Evolutionary conservation across 2,329 filamentous ascomycete genomes (phyloP), one percentile per base, ranked within the genome.

Genomic region (Apiospora sp.): DNA sequence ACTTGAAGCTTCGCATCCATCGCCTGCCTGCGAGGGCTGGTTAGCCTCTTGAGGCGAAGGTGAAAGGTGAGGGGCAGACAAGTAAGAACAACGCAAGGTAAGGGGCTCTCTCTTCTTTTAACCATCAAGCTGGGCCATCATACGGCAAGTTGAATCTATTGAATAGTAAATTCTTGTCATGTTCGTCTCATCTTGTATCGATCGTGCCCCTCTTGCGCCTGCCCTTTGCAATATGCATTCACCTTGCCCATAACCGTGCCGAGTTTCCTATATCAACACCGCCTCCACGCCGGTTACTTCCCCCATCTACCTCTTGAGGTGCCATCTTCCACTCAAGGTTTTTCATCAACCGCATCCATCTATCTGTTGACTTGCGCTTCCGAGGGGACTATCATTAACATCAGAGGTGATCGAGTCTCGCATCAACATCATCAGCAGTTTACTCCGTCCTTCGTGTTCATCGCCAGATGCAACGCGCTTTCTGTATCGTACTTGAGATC

Each of bases 31-130:
- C 34, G 58, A 64, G 58, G 34, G 58, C 58, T n/a, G 16, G 34
- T 41, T 64, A 64, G 58, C 58, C 58, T 64, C 58, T 64, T 12
- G 30, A 64, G 58, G 58, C 41, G 49, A 54, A 54, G 24, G 51
- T 30, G 51, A 41, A 64, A 41, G 58, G 34, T 24, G 58, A 64
- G 58, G 19, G 22, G 22, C 58, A n/a, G 19, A 10, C 19, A 37
- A 41, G 34, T 64, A 41, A 22, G 58, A 64, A 22, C 6, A 41
- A 41, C 19, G 2, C 30, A 64, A 64, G 58, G 58, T 64, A 41
- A 64, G 58, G 34, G 4, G 19, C 34, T 19, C 34, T 41, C 54
- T n/a, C 58, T 64, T 19, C 10, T 13, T 13, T n/a, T 41, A 5
- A 34, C n/a, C 58, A 37, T 8, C 37, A 41, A 41, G 30, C 10